Conservation (phyloP, 2,329 filamentous ascomycete species). For the Niveomyces coronatus region DNA sequence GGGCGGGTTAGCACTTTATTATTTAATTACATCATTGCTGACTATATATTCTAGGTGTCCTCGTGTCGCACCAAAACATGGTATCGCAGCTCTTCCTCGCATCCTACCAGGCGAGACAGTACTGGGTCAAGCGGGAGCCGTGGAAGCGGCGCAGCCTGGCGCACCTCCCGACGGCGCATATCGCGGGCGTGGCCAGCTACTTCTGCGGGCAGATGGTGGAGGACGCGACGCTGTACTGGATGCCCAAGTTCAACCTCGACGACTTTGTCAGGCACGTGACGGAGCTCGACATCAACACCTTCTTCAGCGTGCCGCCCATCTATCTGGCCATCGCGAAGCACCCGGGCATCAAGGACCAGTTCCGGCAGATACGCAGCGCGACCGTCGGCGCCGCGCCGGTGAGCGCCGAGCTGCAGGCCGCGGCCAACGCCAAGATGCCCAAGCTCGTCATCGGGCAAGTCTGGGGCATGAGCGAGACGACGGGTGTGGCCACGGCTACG, state of each 20-base stretch:
- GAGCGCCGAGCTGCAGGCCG: constrained; percentile 40
- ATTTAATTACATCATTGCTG: not conserved
- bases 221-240: constrained; percentile 47
- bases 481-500: constrained; percentile 35
- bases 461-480: constrained; percentile 50
- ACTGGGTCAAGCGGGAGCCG: constrained; percentile 17
- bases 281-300: constrained; percentile 38
- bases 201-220: constrained; percentile 30
- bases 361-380: constrained; percentile 37
- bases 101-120: constrained; percentile 19
- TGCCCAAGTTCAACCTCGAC: constrained; percentile 47
- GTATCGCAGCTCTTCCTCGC: constrained; percentile 26
- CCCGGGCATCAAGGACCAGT: constrained; percentile 44
- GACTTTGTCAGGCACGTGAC: constrained; percentile 43
- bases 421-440: constrained; percentile 38
- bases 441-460: constrained; percentile 37
- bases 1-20: not conserved
- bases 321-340: constrained; percentile 49
- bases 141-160: constrained; percentile 26
- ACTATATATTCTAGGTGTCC: constrained; percentile 21
- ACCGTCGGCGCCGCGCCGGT: constrained; percentile 47
- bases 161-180: constrained; percentile 36
- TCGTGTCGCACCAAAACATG: constrained; percentile 34
- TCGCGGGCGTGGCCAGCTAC: constrained; percentile 35
- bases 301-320: constrained; percentile 53